These are phyloP conservation scores for Blastobotrys peoriensis DNA, from an alignment of 805 yeast genomes.

Conservation along the genomic window DNA sequence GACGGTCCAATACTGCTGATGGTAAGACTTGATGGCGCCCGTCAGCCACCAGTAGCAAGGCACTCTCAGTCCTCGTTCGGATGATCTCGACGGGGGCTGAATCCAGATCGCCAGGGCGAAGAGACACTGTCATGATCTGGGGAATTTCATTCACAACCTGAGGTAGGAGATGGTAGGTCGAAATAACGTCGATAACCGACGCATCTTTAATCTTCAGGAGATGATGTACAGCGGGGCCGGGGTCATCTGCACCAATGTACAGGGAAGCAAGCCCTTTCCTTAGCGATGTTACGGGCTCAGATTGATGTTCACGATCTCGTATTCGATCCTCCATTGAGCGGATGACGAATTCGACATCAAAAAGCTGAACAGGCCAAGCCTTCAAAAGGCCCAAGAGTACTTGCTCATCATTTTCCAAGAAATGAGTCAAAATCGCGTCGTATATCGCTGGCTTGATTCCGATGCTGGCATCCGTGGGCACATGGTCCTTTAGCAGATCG, in stretches of 20 bases:
- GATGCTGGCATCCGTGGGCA: slow-evolving; percentile 48
- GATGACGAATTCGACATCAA: slow-evolving; percentile 41
- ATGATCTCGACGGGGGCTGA: slow-evolving; percentile 39
- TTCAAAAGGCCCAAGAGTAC: slow-evolving; percentile 40
- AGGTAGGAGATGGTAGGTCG: slow-evolving; percentile 56
- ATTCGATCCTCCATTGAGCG: slow-evolving; percentile 42
- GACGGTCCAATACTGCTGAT: slow-evolving; percentile 39
- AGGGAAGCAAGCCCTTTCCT: slow-evolving; percentile 33
- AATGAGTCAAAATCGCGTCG: slow-evolving; percentile 42
- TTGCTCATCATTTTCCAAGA: slow-evolving; percentile 34
- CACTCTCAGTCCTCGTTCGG: slow-evolving; percentile 35
- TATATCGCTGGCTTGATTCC: slow-evolving; percentile 36
- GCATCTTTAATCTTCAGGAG: slow-evolving; percentile 51
- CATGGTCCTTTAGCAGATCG: slow-evolving; percentile 39
- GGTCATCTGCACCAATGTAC: slow-evolving; percentile 53
- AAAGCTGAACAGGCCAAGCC: slow-evolving; percentile 55
- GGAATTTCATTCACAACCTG: slow-evolving; percentile 47
- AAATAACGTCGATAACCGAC: slow-evolving; percentile 50
- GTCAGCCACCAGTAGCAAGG: slow-evolving; percentile 52
- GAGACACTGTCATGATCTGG: slow-evolving; percentile 27
- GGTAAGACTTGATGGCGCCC: slow-evolving; percentile 64
- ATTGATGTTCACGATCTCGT: slow-evolving; percentile 24
- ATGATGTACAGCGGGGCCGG: slow-evolving; percentile 58
- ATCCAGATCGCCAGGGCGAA: slow-evolving; percentile 31
- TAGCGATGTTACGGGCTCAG: slow-evolving; percentile 1